Evolutionary conservation across 176 grass and related monocot species (phyloP).

Genomic region (Aegilops sharonensis): DNA sequence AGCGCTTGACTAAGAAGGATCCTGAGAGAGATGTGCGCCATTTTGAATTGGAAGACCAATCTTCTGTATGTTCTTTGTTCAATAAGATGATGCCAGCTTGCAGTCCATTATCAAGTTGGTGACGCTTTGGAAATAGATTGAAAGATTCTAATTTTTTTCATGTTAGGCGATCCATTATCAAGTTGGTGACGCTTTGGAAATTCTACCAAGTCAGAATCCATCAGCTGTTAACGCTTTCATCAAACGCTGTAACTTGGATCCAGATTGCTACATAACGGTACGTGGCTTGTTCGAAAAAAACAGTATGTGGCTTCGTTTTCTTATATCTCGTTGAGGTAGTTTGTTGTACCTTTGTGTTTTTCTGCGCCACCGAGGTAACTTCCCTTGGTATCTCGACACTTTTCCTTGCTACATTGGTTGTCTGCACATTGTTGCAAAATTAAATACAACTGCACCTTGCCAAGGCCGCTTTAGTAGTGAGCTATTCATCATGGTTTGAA

Average conservation of each 20-base stretch:
- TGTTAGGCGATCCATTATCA: slow-evolving; percentile 72
- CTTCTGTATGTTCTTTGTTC: slow-evolving; percentile 53
- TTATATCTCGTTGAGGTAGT: slow-evolving; percentile 5
- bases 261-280: slow-evolving; percentile 88
- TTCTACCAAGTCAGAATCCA: slow-evolving; percentile 77
- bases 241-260: slow-evolving; percentile 75
- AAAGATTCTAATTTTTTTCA: slow-evolving; percentile 3
- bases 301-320: slow-evolving; percentile 47
- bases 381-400: background rate
- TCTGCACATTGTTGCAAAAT: background rate
- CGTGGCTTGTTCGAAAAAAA: background rate
- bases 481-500: background rate
- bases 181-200: slow-evolving; percentile 69
- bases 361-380: background rate
- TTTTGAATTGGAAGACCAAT: slow-evolving; percentile 74
- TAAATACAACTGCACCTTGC: slow-evolving; percentile 2
- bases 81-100: background rate
- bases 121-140: background rate
- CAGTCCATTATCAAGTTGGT: background rate
- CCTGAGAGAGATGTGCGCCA: slow-evolving; percentile 77
- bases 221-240: slow-evolving; percentile 76
- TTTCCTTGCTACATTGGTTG: background rate
- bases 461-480: background rate
- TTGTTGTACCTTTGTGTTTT: slow-evolving; percentile 5
- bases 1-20: slow-evolving; percentile 45